Evolutionary conservation across 768 basidiomycete species (phyloP).

Genomic region (Psilocybe cubensis): DNA sequence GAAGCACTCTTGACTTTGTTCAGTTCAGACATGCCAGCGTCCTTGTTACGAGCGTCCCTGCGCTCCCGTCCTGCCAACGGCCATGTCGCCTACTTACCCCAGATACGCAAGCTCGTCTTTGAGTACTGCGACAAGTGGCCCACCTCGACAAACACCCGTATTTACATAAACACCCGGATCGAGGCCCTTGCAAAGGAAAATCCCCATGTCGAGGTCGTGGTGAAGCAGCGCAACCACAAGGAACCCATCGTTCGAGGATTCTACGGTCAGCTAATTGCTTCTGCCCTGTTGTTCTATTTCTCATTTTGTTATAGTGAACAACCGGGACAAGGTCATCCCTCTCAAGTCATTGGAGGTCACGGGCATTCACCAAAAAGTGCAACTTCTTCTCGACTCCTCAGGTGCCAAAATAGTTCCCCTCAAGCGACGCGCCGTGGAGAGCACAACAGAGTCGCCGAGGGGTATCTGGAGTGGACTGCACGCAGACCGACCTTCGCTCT

Average conservation of each 20-base stretch:
- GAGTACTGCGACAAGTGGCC: slow-evolving; percentile 88
- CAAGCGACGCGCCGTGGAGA: slow-evolving; percentile 78
- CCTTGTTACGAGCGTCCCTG: slow-evolving; percentile 45
- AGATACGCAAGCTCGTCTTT: slow-evolving; percentile 84
- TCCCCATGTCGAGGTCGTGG: slow-evolving; percentile 85
- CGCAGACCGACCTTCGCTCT: slow-evolving; percentile 64
- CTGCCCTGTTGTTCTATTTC: slow-evolving; percentile 20
- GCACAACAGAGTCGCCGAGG: slow-evolving; percentile 77
- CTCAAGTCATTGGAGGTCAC: slow-evolving; percentile 76
- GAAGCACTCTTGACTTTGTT: slow-evolving; percentile 9
- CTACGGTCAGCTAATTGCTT: slow-evolving; percentile 58
- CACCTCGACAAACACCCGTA: slow-evolving; percentile 72
- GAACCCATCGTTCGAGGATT: slow-evolving; percentile 86
- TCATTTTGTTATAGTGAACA: slow-evolving; percentile 60
- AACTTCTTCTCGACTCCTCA: slow-evolving; percentile 84
- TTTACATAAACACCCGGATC: slow-evolving; percentile 66
- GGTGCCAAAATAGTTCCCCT: slow-evolving; percentile 84
- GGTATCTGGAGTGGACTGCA: slow-evolving; percentile 93
- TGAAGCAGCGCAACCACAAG: slow-evolving; percentile 71
- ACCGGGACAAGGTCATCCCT: slow-evolving; percentile 86
- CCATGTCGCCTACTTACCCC: slow-evolving; percentile 72
- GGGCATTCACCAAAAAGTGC: slow-evolving; percentile 76
- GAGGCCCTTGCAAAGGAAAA: slow-evolving; percentile 68
- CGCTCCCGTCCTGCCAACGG: slow-evolving; percentile 75
- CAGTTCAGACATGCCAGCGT: slow-evolving; percentile 17